phyloP scores from a whole-genome alignment of 75 land plant genomes.

The Gnetum montanum region DNA sequence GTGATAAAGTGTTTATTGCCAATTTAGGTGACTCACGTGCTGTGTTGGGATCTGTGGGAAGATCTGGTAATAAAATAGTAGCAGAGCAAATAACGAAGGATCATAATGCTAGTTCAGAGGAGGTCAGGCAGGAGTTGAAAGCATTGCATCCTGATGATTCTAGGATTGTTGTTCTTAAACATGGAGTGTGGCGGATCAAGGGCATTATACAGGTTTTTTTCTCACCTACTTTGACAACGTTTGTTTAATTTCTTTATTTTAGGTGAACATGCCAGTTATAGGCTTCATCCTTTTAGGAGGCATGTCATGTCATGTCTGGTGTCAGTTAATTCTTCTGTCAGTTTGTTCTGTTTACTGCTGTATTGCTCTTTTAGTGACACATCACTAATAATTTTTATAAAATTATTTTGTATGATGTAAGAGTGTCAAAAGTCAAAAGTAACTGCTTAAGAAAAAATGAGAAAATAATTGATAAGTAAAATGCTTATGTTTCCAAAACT shows the following conservation, averaged over 20 bases:
- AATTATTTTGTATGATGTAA: too few species aligned
- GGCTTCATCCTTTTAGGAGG: too few species aligned
- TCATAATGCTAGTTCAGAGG: slow-evolving; percentile 74
- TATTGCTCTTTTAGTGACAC: too few species aligned
- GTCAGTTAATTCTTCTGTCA: too few species aligned
- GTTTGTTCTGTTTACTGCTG: too few species aligned
- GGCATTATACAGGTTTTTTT: slow-evolving; percentile 81
- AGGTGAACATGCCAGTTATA: neutral
- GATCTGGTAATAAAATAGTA: slow-evolving; percentile 21
- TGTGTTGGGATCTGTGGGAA: slow-evolving; percentile 56
- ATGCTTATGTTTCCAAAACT: too few species aligned
- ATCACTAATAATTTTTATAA: too few species aligned
- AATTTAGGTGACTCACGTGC: slow-evolving; percentile 84
- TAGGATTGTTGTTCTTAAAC: slow-evolving; percentile 64
- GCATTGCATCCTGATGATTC: slow-evolving; percentile 80
- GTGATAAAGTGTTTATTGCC: slow-evolving; percentile 56
- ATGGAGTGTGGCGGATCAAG: slow-evolving; percentile 90
- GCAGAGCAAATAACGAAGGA: slow-evolving; percentile 71
- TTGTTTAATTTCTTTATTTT: neutral
- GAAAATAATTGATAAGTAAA: too few species aligned
- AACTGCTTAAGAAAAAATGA: too few species aligned
- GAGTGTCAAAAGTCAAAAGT: too few species aligned
- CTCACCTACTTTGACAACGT: neutral
- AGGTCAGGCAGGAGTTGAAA: slow-evolving; percentile 62
- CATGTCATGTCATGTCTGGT: too few species aligned